Evolutionary conservation across 768 basidiomycete species (phyloP).

Genomic region (Mycena floridula): DNA sequence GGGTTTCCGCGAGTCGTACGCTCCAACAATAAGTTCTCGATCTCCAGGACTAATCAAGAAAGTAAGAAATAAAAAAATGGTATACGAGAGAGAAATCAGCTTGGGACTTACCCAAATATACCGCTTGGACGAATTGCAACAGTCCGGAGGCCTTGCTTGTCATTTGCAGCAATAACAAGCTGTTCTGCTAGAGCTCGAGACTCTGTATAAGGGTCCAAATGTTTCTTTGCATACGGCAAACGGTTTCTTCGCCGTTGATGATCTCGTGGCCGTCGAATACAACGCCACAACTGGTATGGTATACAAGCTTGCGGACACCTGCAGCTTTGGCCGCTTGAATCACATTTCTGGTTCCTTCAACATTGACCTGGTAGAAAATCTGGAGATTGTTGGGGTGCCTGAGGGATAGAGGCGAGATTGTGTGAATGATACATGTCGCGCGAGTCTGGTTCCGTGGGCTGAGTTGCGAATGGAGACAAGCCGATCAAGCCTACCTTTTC

Average conservation of each 20-base stretch:
- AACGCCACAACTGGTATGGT: constrained; percentile 41
- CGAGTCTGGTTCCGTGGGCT: no score
- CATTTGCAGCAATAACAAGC: constrained; percentile 41
- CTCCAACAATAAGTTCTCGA: constrained; percentile 3
- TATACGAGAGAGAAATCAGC: background rate
- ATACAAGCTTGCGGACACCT: constrained; percentile 39
- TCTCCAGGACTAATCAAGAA: constrained; percentile 21
- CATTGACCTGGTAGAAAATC: constrained; percentile 45
- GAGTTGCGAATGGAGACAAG: no score
- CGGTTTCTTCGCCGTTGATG: constrained; percentile 46
- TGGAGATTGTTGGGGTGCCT: constrained; percentile 15
- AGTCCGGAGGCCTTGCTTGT: constrained; percentile 32
- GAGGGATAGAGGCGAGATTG: constrained; percentile 36
- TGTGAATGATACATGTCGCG: constrained; percentile 45
- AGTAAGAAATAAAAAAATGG: background rate
- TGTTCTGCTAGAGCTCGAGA: constrained; percentile 44
- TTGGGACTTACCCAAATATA: constrained; percentile 39
- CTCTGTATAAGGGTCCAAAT: constrained; percentile 40
- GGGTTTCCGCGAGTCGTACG: constrained; percentile 5
- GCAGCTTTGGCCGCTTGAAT: constrained; percentile 30
- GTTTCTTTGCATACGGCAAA: constrained; percentile 29
- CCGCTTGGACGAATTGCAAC: constrained; percentile 44
- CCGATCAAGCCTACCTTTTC: no score
- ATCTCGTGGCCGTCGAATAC: constrained; percentile 38
- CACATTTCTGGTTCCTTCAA: constrained; percentile 38